Evolutionary conservation across 768 basidiomycete genomes (phyloP).

Genomic region (Termitomyces sp.): DNA sequence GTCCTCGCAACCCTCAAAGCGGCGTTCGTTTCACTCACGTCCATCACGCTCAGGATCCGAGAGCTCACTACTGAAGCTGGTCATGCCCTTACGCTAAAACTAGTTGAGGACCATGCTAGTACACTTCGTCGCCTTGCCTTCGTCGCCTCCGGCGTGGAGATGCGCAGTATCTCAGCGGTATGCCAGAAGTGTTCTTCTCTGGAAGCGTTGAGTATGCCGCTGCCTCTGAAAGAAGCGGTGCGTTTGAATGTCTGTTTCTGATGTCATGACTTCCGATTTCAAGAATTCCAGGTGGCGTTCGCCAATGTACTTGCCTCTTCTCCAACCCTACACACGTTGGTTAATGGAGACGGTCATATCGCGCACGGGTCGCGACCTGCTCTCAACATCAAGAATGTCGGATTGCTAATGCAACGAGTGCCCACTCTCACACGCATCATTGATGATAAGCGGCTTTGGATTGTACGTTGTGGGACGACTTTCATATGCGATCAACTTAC

Average conservation of each 20-base stretch:
- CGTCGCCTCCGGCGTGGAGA: conserved; percentile 37
- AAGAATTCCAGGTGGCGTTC: conserved; percentile 23
- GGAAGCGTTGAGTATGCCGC: conserved; percentile 41
- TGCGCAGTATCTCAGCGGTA: conserved; percentile 33
- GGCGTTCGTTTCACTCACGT: conserved; percentile 26
- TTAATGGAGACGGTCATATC: conserved; percentile 38
- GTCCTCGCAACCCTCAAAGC: conserved; percentile 26
- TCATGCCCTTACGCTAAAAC: conserved; percentile 32
- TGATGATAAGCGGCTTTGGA: conserved; percentile 48
- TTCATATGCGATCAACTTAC: background rate
- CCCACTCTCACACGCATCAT: conserved; percentile 39
- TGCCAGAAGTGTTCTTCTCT: conserved; percentile 37
- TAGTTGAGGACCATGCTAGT: conserved; percentile 33
- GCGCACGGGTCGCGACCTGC: conserved; percentile 31
- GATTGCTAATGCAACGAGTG: conserved; percentile 33
- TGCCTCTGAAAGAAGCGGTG: conserved; percentile 49
- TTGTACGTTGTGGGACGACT: conserved; percentile 28
- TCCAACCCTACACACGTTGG: conserved; percentile 33
- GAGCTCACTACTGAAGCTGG: conserved; percentile 29
- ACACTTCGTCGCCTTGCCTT: conserved; percentile 41
- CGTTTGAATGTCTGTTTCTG: conserved; percentile 9
- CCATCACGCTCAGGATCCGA: conserved; percentile 38
- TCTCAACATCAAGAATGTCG: conserved; percentile 31
- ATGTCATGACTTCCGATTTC: background rate
- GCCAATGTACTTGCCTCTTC: conserved; percentile 28